A percentile compares a stretch with the other conserved stretches of the same genome.
These are phyloP conservation scores for Vigna radiata DNA, from an alignment of 306 rosid species.

Conservation along the genomic window DNA sequence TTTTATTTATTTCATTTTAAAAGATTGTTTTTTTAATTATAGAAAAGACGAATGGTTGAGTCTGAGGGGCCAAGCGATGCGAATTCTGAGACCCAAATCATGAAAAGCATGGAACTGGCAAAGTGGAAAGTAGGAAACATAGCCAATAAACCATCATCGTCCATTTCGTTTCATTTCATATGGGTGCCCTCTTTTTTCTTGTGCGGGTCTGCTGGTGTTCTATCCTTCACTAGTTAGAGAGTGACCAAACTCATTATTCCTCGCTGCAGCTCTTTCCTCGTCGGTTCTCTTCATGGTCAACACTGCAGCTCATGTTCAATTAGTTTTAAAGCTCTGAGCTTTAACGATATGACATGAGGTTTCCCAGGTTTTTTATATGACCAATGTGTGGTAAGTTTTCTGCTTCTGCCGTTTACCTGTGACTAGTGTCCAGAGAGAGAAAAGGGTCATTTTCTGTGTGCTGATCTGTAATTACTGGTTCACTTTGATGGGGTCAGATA, in stretches of 20 bases:
- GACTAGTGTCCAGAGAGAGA: constrained; percentile 29
- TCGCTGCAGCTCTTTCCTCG: constrained; percentile 53
- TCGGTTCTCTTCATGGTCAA: constrained; percentile 82
- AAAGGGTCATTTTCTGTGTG: constrained; percentile 25
- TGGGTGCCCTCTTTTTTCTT: constrained; percentile 9
- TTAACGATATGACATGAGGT: constrained; percentile 47
- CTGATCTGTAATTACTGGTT: constrained; percentile 44
- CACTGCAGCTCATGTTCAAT: constrained; percentile 66
- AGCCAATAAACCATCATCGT: constrained; percentile 53
- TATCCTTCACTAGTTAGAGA: constrained; percentile 54
- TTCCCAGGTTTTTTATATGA: constrained; percentile 45
- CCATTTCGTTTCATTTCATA: constrained; percentile 22
- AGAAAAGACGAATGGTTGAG: constrained; percentile 30
- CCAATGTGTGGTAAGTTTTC: constrained; percentile 51
- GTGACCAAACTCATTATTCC: constrained; percentile 56
- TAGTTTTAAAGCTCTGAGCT: constrained; percentile 55
- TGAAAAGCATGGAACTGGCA: constrained; percentile 56
- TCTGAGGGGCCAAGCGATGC: constrained; percentile 43
- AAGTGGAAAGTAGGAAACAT: constrained; percentile 55
- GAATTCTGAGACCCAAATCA: constrained; percentile 59
- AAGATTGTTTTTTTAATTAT: neutral
- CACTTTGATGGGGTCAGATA: constrained; percentile 37
- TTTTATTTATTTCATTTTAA: neutral
- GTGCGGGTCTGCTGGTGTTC: constrained; percentile 45
- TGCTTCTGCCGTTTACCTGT: constrained; percentile 37